phyloP scores from a whole-genome alignment of 169 alveolate genomes.

The Cryptosporidium sp. region DNA sequence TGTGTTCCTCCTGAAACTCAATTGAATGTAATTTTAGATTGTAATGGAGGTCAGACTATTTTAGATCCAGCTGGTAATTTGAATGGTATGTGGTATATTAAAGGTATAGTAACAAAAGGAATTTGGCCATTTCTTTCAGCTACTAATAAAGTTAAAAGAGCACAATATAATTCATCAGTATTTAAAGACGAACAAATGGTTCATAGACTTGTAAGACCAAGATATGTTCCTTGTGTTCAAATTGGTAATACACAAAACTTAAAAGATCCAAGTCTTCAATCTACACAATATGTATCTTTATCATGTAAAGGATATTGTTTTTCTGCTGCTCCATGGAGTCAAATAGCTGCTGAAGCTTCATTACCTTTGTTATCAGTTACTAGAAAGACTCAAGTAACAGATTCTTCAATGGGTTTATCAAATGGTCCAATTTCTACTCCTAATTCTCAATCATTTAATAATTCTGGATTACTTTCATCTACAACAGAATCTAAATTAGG shows the following conservation, averaged over 20 bases:
- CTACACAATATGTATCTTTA: slow-evolving; percentile 79
- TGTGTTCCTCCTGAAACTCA: slow-evolving; percentile 79
- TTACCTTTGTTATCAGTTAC: slow-evolving; percentile 79
- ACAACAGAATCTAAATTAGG: slow-evolving; percentile 46
- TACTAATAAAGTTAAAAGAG: slow-evolving; percentile 88
- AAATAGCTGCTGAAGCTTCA: slow-evolving; percentile 86
- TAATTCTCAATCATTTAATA: not conserved
- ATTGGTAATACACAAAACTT: slow-evolving; percentile 85
- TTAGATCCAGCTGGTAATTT: slow-evolving; percentile 89
- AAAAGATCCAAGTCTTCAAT: slow-evolving; percentile 84
- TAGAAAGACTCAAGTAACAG: slow-evolving; percentile 67
- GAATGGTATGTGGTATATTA: slow-evolving; percentile 84
- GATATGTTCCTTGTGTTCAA: slow-evolving; percentile 87
- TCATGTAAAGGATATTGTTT: slow-evolving; percentile 83
- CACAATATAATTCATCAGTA: slow-evolving; percentile 84
- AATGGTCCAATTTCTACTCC: not conserved
- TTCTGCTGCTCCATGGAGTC: slow-evolving; percentile 87
- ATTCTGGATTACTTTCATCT: slow-evolving; percentile 23
- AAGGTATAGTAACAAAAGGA: slow-evolving; percentile 90
- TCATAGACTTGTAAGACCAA: slow-evolving; percentile 86
- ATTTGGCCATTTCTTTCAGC: slow-evolving; percentile 91
- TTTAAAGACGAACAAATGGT: slow-evolving; percentile 85
- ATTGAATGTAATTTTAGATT: slow-evolving; percentile 87
- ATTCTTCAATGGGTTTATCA: not conserved
- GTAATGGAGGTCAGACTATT: slow-evolving; percentile 90